Base-by-base conservation (phyloP, 148 eudicot species). In the Amaranthus palmeri region DNA sequence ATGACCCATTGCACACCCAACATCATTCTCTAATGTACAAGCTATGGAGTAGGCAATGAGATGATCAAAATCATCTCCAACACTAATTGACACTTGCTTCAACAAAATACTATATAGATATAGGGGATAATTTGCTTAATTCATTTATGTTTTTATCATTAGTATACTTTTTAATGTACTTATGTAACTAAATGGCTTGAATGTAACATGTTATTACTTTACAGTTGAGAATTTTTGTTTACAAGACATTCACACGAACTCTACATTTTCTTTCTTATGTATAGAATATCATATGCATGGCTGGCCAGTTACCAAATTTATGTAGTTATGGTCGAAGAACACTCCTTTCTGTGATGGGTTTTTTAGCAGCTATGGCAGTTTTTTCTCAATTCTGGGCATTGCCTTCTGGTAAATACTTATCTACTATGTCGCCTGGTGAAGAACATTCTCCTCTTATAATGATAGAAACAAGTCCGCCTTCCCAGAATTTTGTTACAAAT, bases 371-470 rank as follows among this genome's bases (percentile, higher is more conserved):
- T 51, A 11, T 85, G 70, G 18, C 74, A 14, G 72, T 81, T 72
- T 56, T 85, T 8, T 63, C 50, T 60, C 87, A 88, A 64, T 80
- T 82, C 25, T 76, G 62, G 57, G 83, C 25, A 56, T 61, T 77
- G 72, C 79, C 77, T 65, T 73, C 73, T 63, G 59, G 54, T 54
- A 75, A 44, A 55, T 71, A 73, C 52, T 18, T 53, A 36, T 70
- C 71, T 4, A 8, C 70, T 52, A 17, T 65, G 54, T 72, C 76
- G 11, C 13, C 62, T 44, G 53, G 52, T 62, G 63, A 78, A 62
- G 46, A 63, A 52, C 45, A 13, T 61, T 44, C 46, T 2, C 18
- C 70, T 10, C 9, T 67, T 11, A 44, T 54, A 13, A 51, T 60
- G 48, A 25, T 60, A 36, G 43, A 58, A 53, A 13, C 49, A 10